These are phyloP conservation scores for Coleophoma cylindrospora DNA, from an alignment of 2,329 filamentous ascomycete genomes.

Conservation along the genomic window DNA sequence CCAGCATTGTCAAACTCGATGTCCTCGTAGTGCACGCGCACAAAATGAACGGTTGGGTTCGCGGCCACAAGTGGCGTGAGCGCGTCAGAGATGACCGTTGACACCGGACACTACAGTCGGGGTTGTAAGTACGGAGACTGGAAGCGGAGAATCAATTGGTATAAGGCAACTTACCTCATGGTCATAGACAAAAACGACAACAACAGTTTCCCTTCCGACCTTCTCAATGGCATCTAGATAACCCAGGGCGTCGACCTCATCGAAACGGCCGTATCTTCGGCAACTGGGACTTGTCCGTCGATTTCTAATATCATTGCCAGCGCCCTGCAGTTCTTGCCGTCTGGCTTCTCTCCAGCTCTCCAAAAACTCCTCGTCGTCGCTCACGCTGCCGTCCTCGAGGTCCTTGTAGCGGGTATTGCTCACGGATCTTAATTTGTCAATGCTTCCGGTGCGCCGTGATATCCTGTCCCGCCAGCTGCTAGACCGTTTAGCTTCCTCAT, in stretches of 20 bases:
- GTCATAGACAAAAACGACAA: constrained; percentile 93
- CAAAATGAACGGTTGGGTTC: constrained; percentile 72
- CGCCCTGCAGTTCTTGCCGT: constrained; percentile 68
- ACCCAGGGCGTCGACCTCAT: constrained; percentile 81
- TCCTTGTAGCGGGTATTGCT: constrained; percentile 11
- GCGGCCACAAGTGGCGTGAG: constrained; percentile 68
- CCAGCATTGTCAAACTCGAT: constrained; percentile 90
- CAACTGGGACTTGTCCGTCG: constrained; percentile 72
- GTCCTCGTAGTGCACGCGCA: constrained; percentile 86
- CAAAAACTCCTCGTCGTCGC: constrained; percentile 75
- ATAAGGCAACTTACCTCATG: constrained; percentile 57
- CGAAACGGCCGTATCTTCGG: constrained; percentile 72
- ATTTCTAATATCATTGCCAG: constrained; percentile 52
- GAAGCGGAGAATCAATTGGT: too few relatives aligned
- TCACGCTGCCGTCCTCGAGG: constrained; percentile 27
- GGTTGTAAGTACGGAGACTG: too few relatives aligned
- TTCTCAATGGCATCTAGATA: constrained; percentile 97
- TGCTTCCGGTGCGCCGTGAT: constrained; percentile 44
- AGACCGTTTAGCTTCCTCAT: constrained; percentile 57
- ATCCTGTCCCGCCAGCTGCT: constrained; percentile 28
- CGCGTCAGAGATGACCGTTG: constrained; percentile 71
- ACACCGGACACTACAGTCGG: constrained; percentile 64
- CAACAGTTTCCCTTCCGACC: constrained; percentile 71
- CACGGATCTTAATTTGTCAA: constrained; percentile 13
- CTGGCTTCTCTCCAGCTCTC: constrained; percentile 79